phyloP scores from a whole-genome alignment of 2,329 filamentous ascomycete genomes.

The Cyphellophora europaea region DNA sequence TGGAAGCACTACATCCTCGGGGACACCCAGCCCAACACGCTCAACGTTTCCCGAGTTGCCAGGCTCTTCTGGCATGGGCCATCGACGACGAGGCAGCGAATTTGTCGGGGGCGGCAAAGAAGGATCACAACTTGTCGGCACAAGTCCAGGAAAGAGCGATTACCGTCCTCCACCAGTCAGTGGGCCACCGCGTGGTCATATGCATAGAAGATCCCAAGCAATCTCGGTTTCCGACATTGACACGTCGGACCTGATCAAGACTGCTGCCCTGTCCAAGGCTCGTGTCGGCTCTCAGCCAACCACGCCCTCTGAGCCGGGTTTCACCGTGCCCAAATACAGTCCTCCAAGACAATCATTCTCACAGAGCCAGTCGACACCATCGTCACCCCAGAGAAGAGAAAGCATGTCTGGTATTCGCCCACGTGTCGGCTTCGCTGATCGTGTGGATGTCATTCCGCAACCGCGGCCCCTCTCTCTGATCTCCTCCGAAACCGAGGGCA shows the following conservation, averaged over 20 bases:
- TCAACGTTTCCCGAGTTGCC: conserved; percentile 8
- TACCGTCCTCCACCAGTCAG: conserved; percentile 29
- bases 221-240: conserved; percentile 73
- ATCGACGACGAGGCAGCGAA: conserved; percentile 73
- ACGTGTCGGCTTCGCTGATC: conserved; percentile 75
- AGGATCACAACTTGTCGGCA: conserved; percentile 28
- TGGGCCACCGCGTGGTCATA: conserved; percentile 56
- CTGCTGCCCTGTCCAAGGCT: conserved; percentile 43
- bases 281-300: conserved; percentile 52
- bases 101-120: conserved; percentile 60
- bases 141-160: conserved; percentile 27
- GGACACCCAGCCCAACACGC: conserved; percentile 17
- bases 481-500: conserved; percentile 76
- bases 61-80: conserved; percentile 32
- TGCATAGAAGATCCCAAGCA: conserved; percentile 69
- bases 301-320: conserved; percentile 33
- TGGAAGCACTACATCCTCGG: conserved; percentile 8
- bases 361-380: conserved; percentile 13
- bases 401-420: conserved; percentile 32
- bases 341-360: conserved; percentile 14
- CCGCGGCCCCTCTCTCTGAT: conserved; percentile 69
- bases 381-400: conserved; percentile 22
- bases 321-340: conserved; percentile 20
- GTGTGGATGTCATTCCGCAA: conserved; percentile 72
- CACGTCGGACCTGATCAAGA: conserved; percentile 53